Base-by-base conservation (phyloP, 2,329 filamentous ascomycete genomes). In the Paraconiothyrium brasiliense region DNA sequence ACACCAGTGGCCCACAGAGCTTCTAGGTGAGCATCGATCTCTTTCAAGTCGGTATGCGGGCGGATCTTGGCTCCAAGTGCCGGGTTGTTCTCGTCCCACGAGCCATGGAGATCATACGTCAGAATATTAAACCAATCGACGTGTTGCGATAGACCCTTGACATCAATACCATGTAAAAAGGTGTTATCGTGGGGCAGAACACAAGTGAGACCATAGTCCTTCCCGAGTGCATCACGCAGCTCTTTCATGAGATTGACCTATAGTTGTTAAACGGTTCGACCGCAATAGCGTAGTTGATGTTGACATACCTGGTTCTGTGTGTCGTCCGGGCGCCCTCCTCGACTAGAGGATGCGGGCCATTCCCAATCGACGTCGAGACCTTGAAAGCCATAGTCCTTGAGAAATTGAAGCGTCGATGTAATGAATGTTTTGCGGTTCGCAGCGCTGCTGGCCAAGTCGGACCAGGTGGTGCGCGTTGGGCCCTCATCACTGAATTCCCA, bases 1-100 rank as follows among this genome's bases (percentile, higher is more conserved):
- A 87, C 69, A 24, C 78, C 66, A 34, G 76, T 79, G 8, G 81
- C 73, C 82, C 84, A 85, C 4, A 86, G 68, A 0, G 85, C 78
- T 3, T 84, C 77, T 0, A 83, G 51, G 0, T 75, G 75, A 0
- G 65, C 32, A 5, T 80, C 71, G 20, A 84, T 84, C 67, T 85
- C 82, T 2, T 82, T 83, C 0, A 85, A 57, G 62, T 85, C 84
- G 0, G 83, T 83, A 61, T 85, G 83, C 0, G 70, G 67, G 14
- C 74, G 62, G 4, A 80, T 68, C 13, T 70, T 71, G 0, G 72
- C 47, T 0, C 81, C 82, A 57, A 78, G 62, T 37, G 61, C 62
- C 27, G 67, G 67, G 0, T 64, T 39, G 11, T 62, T 61, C 7
- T 27, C 35, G 34, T 66, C 61, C 64, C 63, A 66, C 43, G 60